Percentiles rank a stretch among this genome's conserved stretches.
Evolutionary conservation across 768 basidiomycete genomes (phyloP).

Genomic region (Russula dissimulans): DNA sequence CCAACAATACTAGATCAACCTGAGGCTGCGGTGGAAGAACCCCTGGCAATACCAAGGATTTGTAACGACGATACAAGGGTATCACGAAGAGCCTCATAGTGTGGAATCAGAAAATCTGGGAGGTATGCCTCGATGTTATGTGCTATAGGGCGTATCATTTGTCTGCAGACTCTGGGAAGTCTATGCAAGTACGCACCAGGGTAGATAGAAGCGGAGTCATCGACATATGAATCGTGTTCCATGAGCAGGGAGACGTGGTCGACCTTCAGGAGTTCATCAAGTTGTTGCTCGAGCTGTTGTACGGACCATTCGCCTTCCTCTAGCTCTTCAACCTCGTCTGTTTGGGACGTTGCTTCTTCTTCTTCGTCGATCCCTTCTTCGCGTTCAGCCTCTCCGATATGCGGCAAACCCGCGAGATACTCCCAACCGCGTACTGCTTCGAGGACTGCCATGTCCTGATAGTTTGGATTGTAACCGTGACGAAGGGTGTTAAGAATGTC

Average conservation of each 20-base stretch:
- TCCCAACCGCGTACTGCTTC: constrained; percentile 96
- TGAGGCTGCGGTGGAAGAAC: constrained; percentile 30
- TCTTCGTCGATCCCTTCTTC: constrained; percentile 30
- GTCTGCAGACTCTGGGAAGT: background rate
- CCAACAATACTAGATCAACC: constrained; percentile 26
- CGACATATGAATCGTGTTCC: constrained; percentile 64
- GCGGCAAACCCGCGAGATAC: constrained; percentile 56
- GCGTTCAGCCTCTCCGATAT: constrained; percentile 60
- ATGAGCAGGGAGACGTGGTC: constrained; percentile 72
- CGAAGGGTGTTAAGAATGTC: constrained; percentile 77
- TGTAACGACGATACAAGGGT: constrained; percentile 53
- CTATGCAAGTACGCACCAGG: constrained; percentile 36
- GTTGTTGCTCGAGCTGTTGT: constrained; percentile 45
- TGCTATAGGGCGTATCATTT: constrained; percentile 40
- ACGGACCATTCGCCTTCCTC: constrained; percentile 56
- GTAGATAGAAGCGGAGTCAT: constrained; percentile 28
- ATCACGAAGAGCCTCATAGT: constrained; percentile 61
- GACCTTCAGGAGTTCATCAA: constrained; percentile 46
- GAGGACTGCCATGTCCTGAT: constrained; percentile 98
- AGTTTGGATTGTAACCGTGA: constrained; percentile 92
- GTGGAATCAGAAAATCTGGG: constrained; percentile 68
- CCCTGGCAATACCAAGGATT: constrained; percentile 49
- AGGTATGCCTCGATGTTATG: constrained; percentile 75
- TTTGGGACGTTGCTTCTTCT: constrained; percentile 15
- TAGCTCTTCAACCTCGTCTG: constrained; percentile 27